These are phyloP conservation scores for Chaetomium strumarium DNA, from an alignment of 2,329 filamentous ascomycete species.

Conservation along the genomic window DNA sequence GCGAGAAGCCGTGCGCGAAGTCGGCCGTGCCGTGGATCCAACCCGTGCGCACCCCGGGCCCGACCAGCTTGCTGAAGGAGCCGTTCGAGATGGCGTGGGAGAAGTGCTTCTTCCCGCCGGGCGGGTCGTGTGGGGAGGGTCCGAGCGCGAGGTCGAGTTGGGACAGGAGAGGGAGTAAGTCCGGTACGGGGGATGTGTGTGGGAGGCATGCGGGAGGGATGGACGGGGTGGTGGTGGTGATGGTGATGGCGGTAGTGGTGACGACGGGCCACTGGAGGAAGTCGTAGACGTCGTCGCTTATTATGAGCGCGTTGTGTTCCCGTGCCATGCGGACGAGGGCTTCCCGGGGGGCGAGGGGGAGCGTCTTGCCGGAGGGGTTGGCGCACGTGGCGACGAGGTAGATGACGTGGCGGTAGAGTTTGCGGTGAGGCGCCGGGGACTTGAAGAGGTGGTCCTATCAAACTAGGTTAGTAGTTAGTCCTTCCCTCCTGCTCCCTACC, in stretches of 20 bases:
- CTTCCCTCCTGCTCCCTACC: neutral
- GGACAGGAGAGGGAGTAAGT: constrained; percentile 65
- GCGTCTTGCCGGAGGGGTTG: constrained; percentile 81
- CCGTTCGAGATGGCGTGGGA: constrained; percentile 82
- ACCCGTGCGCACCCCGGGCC: constrained; percentile 76
- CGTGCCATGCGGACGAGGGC: constrained; percentile 71
- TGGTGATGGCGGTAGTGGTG: no score
- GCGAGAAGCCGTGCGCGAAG: constrained; percentile 45
- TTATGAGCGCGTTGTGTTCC: constrained; percentile 71
- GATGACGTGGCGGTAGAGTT: constrained; percentile 80
- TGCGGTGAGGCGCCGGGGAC: constrained; percentile 51
- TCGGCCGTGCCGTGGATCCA: constrained; percentile 70
- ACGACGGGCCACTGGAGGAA: constrained; percentile 69
- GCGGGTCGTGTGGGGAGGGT: constrained; percentile 35
- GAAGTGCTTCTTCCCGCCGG: constrained; percentile 52
- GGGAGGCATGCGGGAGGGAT: constrained; percentile 28
- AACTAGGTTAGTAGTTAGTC: neutral
- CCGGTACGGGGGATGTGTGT: neutral
- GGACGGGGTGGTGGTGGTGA: constrained; percentile 5
- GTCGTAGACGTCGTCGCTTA: constrained; percentile 93
- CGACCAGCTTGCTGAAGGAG: constrained; percentile 82
- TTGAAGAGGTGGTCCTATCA: constrained; percentile 45
- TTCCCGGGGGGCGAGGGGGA: constrained; percentile 62
- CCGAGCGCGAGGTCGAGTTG: constrained; percentile 70
- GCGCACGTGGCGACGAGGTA: constrained; percentile 85